phyloP scores from a whole-genome alignment of 139 green algal species.

The Chlorella sp. region DNA sequence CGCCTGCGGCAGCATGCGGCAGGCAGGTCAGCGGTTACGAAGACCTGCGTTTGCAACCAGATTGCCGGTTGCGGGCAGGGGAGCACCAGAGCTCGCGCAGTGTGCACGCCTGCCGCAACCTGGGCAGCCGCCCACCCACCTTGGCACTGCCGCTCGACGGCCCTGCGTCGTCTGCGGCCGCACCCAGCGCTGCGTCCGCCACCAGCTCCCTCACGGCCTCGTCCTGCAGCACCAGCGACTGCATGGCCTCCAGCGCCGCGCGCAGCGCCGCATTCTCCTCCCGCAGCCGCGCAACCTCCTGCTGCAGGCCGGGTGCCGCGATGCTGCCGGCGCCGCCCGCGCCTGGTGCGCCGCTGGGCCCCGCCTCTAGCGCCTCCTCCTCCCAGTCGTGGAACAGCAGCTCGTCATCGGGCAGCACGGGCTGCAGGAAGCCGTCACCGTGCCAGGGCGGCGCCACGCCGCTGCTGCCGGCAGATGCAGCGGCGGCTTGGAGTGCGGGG shows the following conservation, averaged over 20 bases:
- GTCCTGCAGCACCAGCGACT: conserved; percentile 5
- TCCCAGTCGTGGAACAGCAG: conserved; percentile 83
- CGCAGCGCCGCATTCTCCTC: conserved; percentile 43
- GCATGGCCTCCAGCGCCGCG: conserved; percentile 25
- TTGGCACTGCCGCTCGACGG: too few relatives aligned
- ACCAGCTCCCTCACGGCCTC: conserved; percentile 14
- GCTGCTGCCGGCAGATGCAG: not conserved
- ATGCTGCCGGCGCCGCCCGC: not conserved
- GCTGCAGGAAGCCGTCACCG: conserved; percentile 68
- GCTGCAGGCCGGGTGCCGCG: not conserved
- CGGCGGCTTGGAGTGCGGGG: conserved; percentile 30
- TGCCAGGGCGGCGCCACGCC: conserved; percentile 42
- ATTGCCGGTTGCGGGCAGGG: too few relatives aligned
- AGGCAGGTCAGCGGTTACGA: too few relatives aligned
- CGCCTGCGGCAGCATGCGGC: too few relatives aligned
- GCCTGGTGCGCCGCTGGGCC: not conserved
- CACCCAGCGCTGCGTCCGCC: not conserved
- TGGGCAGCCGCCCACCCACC: too few relatives aligned
- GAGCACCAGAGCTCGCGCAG: too few relatives aligned
- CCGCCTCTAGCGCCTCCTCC: conserved; percentile 18
- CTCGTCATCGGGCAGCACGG: conserved; percentile 70
- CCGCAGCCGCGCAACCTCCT: conserved; percentile 20
- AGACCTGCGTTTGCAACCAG: too few relatives aligned
- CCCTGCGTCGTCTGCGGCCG: not conserved
- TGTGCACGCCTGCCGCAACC: too few relatives aligned